Percentiles rank a stretch among this genome's conserved stretches.
These are phyloP conservation scores for Candida sanyaensis DNA, from an alignment of 1,139 yeast genomes.

Conservation along the genomic window DNA sequence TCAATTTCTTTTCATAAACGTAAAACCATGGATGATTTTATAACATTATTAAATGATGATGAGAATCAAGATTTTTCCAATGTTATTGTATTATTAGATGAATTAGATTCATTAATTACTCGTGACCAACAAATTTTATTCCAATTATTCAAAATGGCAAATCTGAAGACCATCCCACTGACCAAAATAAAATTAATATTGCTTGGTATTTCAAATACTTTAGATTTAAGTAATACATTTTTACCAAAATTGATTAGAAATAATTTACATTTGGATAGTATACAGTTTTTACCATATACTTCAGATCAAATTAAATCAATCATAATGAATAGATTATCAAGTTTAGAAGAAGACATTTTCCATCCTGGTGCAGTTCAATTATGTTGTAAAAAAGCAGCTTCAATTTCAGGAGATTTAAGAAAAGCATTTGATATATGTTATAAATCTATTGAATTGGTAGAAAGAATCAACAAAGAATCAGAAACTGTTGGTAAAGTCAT, in stretches of 20 bases:
- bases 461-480: slow-evolving; percentile 22
- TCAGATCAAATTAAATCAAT: slow-evolving; percentile 74
- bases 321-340: slow-evolving; percentile 52
- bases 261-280: slow-evolving; percentile 65
- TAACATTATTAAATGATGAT: slow-evolving; percentile 16
- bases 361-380: slow-evolving; percentile 82
- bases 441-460: slow-evolving; percentile 75
- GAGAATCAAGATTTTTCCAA: slow-evolving; percentile 24
- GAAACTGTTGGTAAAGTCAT: slow-evolving; percentile 54
- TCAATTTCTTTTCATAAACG: slow-evolving; percentile 26
- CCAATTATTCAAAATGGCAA: slow-evolving; percentile 77
- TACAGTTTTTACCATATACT: slow-evolving; percentile 81
- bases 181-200: slow-evolving; percentile 56
- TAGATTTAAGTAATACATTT: slow-evolving; percentile 86
- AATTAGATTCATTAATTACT: slow-evolving; percentile 80
- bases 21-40: slow-evolving; percentile 27
- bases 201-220: slow-evolving; percentile 89
- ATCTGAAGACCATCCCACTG: slow-evolving; percentile 22
- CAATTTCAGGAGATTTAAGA: slow-evolving; percentile 88
- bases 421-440: slow-evolving; percentile 90
- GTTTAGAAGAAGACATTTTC: slow-evolving; percentile 46
- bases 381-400: slow-evolving; percentile 84
- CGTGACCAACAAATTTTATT: slow-evolving; percentile 72
- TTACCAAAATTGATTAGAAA: slow-evolving; percentile 77
- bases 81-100: slow-evolving; percentile 74